A percentile compares a stretch with the other conserved stretches of the same genome.
Evolutionary conservation across 2,329 filamentous ascomycete genomes (phyloP).

Genomic region (Cercospora sp.): DNA sequence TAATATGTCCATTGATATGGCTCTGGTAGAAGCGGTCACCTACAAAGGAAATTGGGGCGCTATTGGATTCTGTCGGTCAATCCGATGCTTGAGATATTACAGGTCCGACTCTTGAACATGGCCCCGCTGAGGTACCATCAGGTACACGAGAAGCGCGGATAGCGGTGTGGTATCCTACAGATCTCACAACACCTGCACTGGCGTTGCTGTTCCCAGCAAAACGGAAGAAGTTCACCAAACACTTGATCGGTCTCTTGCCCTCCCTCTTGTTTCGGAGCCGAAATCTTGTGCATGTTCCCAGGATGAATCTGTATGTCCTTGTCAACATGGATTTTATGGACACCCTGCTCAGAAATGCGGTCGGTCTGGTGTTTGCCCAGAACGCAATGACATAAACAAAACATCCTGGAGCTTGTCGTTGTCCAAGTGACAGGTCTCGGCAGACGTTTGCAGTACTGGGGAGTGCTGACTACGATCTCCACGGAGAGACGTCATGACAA

Average conservation of each 20-base stretch:
- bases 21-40: neutral
- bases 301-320: neutral
- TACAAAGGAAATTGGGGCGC: neutral
- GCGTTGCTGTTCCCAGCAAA: neutral
- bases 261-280: neutral
- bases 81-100: neutral
- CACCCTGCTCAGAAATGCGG: neutral
- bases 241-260: neutral
- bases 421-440: neutral
- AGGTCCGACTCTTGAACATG: no score
- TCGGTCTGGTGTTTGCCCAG: slow-evolving; percentile 4
- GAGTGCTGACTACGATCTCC: neutral
- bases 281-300: neutral
- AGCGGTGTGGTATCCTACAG: slow-evolving; percentile 7
- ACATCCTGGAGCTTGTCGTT: neutral
- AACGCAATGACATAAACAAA: neutral
- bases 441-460: neutral
- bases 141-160: neutral
- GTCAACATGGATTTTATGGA: neutral
- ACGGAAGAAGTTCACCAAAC: neutral
- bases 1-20: neutral
- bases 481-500: neutral
- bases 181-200: neutral
- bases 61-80: neutral
- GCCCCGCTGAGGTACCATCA: neutral